A percentile compares a stretch with the other conserved stretches of the same genome.
phyloP scores from a whole-genome alignment of 2,329 filamentous ascomycete genomes.

The Hypoxylon sp. region DNA sequence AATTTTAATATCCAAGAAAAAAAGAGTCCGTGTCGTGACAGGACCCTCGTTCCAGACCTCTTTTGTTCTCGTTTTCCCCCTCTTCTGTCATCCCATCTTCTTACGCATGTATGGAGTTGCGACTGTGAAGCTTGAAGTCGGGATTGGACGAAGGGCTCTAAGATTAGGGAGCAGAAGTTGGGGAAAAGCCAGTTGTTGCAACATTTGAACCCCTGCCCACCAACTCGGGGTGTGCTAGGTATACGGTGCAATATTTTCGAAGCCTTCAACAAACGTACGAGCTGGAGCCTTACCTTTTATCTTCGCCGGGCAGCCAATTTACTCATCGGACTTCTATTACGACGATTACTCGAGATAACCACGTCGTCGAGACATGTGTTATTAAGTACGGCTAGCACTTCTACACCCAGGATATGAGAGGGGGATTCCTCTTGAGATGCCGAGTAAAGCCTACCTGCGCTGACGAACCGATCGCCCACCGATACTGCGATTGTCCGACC shows the following conservation, averaged over 20 bases:
- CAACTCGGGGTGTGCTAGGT: slow-evolving; percentile 5
- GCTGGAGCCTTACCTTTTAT: slow-evolving; percentile 9
- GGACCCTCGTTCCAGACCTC: slow-evolving; percentile 40
- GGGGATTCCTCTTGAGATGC: slow-evolving; percentile 33
- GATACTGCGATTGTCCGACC: slow-evolving; percentile 28
- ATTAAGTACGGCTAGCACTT: slow-evolving; percentile 23
- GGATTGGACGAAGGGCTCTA: slow-evolving; percentile 37
- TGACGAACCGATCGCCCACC: slow-evolving; percentile 29
- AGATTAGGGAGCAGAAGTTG: slow-evolving; percentile 33
- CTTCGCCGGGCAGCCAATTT: slow-evolving; percentile 23
- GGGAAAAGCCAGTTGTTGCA: slow-evolving; percentile 22
- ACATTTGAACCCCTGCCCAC: slow-evolving; percentile 25
- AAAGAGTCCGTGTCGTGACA: slow-evolving; percentile 44
- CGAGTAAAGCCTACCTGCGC: slow-evolving; percentile 23
- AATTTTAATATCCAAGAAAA: slow-evolving; percentile 47
- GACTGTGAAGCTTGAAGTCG: slow-evolving; percentile 33
- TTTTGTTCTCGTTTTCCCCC: slow-evolving; percentile 39
- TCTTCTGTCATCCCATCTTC: slow-evolving; percentile 23
- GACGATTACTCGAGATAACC: slow-evolving; percentile 21
- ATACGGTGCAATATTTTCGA: slow-evolving; percentile 25
- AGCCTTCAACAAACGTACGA: slow-evolving; percentile 24
- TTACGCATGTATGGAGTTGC: slow-evolving; percentile 32
- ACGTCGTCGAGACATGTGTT: slow-evolving; percentile 25
- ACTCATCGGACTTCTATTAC: slow-evolving; percentile 15
- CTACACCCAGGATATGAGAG: slow-evolving; percentile 32